Conservation (phyloP, 169 alveolate species). For the Plasmodium malariae region DNA sequence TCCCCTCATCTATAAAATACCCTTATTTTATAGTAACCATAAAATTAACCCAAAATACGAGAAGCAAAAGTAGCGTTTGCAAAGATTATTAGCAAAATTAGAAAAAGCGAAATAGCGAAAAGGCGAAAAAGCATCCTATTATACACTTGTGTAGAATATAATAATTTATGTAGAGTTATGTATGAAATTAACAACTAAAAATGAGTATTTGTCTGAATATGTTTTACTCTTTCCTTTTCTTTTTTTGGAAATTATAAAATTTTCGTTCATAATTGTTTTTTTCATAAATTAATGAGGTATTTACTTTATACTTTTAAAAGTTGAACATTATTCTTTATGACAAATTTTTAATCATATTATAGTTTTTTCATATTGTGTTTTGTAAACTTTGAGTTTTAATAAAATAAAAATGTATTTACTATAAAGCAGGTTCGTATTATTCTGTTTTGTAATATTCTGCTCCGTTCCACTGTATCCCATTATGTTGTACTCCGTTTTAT, state of each 20-base stretch:
- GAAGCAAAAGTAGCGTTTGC: too few species aligned
- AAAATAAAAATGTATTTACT: slow-evolving; percentile 5
- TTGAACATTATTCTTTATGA: slow-evolving; percentile 6
- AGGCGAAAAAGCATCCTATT: too few species aligned
- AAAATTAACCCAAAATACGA: too few species aligned
- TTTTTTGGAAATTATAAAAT: background rate
- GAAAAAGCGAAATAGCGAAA: too few species aligned
- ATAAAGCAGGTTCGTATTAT: background rate
- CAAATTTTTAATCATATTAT: background rate
- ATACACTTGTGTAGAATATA: too few species aligned
- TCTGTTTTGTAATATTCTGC: background rate
- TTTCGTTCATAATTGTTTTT: background rate
- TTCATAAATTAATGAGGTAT: background rate
- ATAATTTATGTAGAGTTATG: too few species aligned
- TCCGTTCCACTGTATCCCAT: background rate
- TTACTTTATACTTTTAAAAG: background rate
- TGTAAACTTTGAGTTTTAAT: slow-evolving; percentile 18
- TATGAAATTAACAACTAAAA: too few species aligned
- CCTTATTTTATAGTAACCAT: too few species aligned
- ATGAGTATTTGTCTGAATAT: too few species aligned
- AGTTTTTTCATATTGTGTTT: slow-evolving; percentile 12
- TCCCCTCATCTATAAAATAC: too few species aligned
- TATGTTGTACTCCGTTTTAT: too few species aligned
- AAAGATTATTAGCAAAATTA: too few species aligned
- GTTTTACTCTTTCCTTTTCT: slow-evolving; percentile 8